These are phyloP conservation scores for Septoria petroselini DNA, from an alignment of 2,329 filamentous ascomycete genomes.

Conservation along the genomic window DNA sequence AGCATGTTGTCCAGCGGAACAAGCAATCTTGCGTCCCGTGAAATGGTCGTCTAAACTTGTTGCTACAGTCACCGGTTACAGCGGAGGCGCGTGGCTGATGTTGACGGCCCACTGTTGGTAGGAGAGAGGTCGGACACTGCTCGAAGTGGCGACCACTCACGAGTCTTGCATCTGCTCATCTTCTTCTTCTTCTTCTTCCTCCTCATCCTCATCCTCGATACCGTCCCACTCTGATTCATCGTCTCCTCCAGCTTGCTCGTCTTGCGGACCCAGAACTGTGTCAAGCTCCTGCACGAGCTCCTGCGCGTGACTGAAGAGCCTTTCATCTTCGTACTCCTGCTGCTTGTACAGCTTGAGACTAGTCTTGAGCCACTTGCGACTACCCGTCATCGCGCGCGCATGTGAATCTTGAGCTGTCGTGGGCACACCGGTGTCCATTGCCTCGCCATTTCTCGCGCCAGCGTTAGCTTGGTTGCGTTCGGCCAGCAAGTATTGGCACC, in stretches of 20 bases:
- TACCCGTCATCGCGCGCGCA: slow-evolving; percentile 61
- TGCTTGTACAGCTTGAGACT: slow-evolving; percentile 74
- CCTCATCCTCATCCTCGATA: slow-evolving; percentile 39
- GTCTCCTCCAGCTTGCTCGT: slow-evolving; percentile 44
- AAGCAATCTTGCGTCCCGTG: too few relatives aligned
- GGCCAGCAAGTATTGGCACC: slow-evolving; percentile 79
- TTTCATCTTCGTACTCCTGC: slow-evolving; percentile 82
- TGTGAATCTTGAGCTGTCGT: slow-evolving; percentile 47
- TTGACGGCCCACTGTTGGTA: too few relatives aligned
- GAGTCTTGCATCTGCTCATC: slow-evolving; percentile 32
- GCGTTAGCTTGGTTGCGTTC: slow-evolving; percentile 55
- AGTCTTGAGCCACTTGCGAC: slow-evolving; percentile 77
- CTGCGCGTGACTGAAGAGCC: slow-evolving; percentile 69
- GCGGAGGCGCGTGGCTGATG: too few relatives aligned
- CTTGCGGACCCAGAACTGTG: slow-evolving; percentile 44
- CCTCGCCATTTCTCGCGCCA: slow-evolving; percentile 22
- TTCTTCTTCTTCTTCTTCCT: slow-evolving; percentile 35
- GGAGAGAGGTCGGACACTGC: not conserved
- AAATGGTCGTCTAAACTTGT: too few relatives aligned
- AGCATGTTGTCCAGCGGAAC: too few relatives aligned
- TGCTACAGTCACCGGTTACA: too few relatives aligned
- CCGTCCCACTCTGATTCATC: slow-evolving; percentile 39
- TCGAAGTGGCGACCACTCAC: slow-evolving; percentile 15
- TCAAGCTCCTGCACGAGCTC: slow-evolving; percentile 61
- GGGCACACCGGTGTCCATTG: slow-evolving; percentile 31